Base-by-base conservation (phyloP, 371 early-diverging fungal species). In the Phascolomyces articulosus region DNA sequence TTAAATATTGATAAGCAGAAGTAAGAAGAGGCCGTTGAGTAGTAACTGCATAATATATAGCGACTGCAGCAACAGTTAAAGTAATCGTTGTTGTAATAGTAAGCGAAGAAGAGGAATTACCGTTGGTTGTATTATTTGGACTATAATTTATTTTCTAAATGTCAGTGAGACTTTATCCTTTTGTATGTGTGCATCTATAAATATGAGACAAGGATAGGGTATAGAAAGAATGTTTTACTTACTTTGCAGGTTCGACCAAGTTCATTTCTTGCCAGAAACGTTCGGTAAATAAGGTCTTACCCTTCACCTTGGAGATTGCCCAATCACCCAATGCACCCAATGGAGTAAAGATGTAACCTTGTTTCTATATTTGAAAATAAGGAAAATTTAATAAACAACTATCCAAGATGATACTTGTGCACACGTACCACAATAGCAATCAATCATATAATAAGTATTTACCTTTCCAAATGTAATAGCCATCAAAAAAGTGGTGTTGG, bases 261-360 rank as follows among this genome's bases (percentile, higher is more conserved):
- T 44, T 44, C 44, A 44, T 44, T 28, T 26, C 29, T n/a, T 28
- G 16, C 55, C 55, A 55, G 15, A 28, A 29, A 3, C 29, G 13
- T 4, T 55, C 29, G 4, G 29, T 29, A 20, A 55, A 24, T 26
- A 55, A 24, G 2, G 29, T 55, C 20, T 55, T 55, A 15, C 55
- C 18, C 20, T 55, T 55, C 27, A 55, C 15, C 4, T 29, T 55
- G 7, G 29, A 18, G 1, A 28, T 29, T 18, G 24, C 10, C 55
- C 55, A 55, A 15, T 55, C 55, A 28, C 55, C 55, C 55, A 55
- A 18, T 9, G 18, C 18, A 26, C 29, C 29, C 28, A 28, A 28
- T 16, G 55, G 55, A 29, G 55, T 55, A 55, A 55, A 29, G 20
- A 55, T 26, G 9, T 24, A 29, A n/a, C 55, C 55, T 55, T 55